Evolutionary conservation across 1,139 yeast species (phyloP).

Genomic region (Suhomyces bribrorum): DNA sequence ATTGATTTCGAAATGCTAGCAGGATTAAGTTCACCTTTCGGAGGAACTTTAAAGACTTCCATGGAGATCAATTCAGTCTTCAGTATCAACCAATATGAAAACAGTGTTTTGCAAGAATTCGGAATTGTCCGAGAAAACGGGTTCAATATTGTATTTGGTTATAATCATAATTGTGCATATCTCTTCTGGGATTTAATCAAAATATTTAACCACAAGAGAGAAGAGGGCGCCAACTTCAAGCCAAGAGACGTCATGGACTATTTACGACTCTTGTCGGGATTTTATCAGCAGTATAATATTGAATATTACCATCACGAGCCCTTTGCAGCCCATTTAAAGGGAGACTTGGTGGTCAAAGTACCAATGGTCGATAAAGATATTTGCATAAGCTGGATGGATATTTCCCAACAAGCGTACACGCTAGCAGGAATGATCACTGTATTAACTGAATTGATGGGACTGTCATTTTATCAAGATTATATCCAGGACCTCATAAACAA

Average conservation of each 20-base stretch:
- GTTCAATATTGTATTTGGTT: slow-evolving; percentile 64
- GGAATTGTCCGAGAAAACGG: slow-evolving; percentile 48
- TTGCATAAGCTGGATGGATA: slow-evolving; percentile 45
- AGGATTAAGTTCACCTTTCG: slow-evolving; percentile 60
- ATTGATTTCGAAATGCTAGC: slow-evolving; percentile 69
- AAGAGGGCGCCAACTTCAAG: slow-evolving; percentile 15
- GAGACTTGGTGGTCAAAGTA: slow-evolving; percentile 26
- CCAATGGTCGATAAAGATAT: slow-evolving; percentile 16
- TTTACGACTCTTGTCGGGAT: slow-evolving; percentile 34
- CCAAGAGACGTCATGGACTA: slow-evolving; percentile 24
- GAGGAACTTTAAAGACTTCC: slow-evolving; percentile 64
- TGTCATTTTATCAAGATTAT: slow-evolving; percentile 36
- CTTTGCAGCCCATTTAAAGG: slow-evolving; percentile 17
- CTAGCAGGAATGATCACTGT: slow-evolving; percentile 38
- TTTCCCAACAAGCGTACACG: slow-evolving; percentile 39
- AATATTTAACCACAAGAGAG: slow-evolving; percentile 45
- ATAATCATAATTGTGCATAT: slow-evolving; percentile 53
- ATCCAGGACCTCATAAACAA: slow-evolving; percentile 33
- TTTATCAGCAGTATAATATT: slow-evolving; percentile 27
- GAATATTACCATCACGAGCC: slow-evolving; percentile 28
- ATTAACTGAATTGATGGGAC: slow-evolving; percentile 33
- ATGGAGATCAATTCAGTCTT: slow-evolving; percentile 53
- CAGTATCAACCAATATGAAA: slow-evolving; percentile 45
- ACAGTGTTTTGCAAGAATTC: slow-evolving; percentile 34
- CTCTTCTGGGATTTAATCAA: slow-evolving; percentile 58